Percentiles rank a stretch among this genome's conserved stretches.
Conservation (phyloP, 148 eudicot species). For the Rhododendron griersonianum region DNA sequence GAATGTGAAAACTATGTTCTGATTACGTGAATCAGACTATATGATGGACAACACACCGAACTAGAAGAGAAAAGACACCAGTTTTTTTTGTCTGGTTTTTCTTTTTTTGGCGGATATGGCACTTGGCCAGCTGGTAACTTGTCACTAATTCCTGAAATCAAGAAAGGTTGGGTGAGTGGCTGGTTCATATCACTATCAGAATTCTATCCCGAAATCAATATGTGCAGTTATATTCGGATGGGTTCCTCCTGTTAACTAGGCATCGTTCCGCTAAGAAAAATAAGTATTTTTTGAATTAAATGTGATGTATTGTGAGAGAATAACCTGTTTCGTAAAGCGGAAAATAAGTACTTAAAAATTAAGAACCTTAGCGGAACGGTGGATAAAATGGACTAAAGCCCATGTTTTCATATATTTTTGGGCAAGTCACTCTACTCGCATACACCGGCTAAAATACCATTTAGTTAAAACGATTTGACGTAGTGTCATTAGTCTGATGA, state of each 20-base stretch:
- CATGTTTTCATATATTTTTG: too few species aligned
- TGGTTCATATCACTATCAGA: background rate
- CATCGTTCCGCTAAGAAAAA: too few species aligned
- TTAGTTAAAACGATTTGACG: too few species aligned
- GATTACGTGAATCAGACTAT: background rate
- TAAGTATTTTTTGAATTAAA: too few species aligned
- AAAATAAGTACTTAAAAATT: too few species aligned
- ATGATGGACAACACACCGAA: background rate
- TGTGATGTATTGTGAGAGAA: too few species aligned
- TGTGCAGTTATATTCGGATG: background rate
- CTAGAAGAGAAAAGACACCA: background rate
- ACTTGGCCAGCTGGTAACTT: background rate
- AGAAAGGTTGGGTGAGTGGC: background rate
- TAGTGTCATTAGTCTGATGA: background rate
- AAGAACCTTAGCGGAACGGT: too few species aligned
- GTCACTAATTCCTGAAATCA: background rate
- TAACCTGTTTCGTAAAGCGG: rapidly evolving
- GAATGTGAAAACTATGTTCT: background rate
- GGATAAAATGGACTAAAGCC: too few species aligned
- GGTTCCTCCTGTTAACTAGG: too few species aligned
- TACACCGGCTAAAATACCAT: background rate
- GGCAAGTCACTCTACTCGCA: too few species aligned
- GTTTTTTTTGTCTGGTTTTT: background rate
- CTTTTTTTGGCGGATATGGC: background rate
- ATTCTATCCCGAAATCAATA: background rate